Base-by-base conservation (phyloP, 2,329 filamentous ascomycete genomes). In the Capronia coronata region DNA sequence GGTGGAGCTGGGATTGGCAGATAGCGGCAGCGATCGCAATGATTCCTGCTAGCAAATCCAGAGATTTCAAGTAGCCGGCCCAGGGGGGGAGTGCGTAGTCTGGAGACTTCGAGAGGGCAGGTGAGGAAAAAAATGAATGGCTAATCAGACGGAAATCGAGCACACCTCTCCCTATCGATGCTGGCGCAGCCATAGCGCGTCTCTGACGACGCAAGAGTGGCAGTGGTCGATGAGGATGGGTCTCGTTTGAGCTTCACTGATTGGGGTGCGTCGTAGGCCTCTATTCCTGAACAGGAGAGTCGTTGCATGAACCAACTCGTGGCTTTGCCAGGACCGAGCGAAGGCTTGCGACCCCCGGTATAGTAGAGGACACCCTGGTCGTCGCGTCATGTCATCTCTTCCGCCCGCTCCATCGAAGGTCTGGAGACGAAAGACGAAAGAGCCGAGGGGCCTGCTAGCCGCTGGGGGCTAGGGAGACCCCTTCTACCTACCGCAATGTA, bases 21-120 rank as follows among this genome's bases (percentile, higher is more conserved):
- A 42, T 44, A 50, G 48, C 46, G 32, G 23, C 51, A 53, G 47
- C 46, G 51, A 54, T 50, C 51, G 47, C 39, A n/a, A 34, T 34
- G 48, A 51, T 46, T 51, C 43, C 19, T 30, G 22, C n/a, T 18
- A 25, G 23, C 25, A 25, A 19, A 32, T 19, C n/a, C 30, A 49
- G 22, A 18, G 23, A 34, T 30, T 40, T 22, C 38, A 39, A 44
- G 47, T 41, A 50, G 47, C 38, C 13, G 38, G 13, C 30, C 34
- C n/a, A n/a, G 16, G n/a, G 35, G 35, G 35, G 4, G 3, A 22
- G 7, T 19, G 5, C 6, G 37, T 13, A 7, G 38, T 25, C 13
- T 23, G 21, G 21, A 25, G 18, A 41, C 21, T 16, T n/a, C 11
- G 38, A 27, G 9, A 5, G 21, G 3, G 21, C 19, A 16, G 13